phyloP scores from a whole-genome alignment of 768 basidiomycete genomes.

The Mycena latifolia region DNA sequence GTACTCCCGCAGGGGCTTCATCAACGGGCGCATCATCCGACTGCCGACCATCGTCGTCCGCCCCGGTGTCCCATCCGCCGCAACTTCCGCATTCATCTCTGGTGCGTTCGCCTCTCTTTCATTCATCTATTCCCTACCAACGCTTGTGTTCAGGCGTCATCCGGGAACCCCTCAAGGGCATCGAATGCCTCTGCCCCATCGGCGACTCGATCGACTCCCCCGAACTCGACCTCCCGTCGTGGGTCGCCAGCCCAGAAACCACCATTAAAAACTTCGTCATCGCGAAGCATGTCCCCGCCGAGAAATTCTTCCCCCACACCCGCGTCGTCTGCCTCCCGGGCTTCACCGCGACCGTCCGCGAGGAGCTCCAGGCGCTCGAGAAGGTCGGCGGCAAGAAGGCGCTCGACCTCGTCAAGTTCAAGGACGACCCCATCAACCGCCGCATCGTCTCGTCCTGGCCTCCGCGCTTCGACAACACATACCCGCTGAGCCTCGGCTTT shows the following conservation, averaged over 20 bases:
- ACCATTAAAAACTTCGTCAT: slow-evolving; percentile 66
- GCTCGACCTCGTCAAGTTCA: slow-evolving; percentile 59
- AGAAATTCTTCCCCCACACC: slow-evolving; percentile 55
- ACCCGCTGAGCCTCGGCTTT: slow-evolving; percentile 58
- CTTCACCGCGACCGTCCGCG: slow-evolving; percentile 66
- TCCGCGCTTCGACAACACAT: slow-evolving; percentile 57
- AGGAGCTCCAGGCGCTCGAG: slow-evolving; percentile 66
- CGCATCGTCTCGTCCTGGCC: slow-evolving; percentile 65
- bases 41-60: slow-evolving; percentile 72
- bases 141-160: slow-evolving; percentile 59
- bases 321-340: slow-evolving; percentile 72
- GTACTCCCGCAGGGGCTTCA: slow-evolving; percentile 66
- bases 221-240: slow-evolving; percentile 59
- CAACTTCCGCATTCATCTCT: slow-evolving; percentile 69
- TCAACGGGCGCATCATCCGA: slow-evolving; percentile 71
- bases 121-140: neutral
- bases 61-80: slow-evolving; percentile 65
- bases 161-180: slow-evolving; percentile 68
- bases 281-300: slow-evolving; percentile 60
- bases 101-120: slow-evolving; percentile 45
- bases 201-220: slow-evolving; percentile 57
- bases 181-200: slow-evolving; percentile 64
- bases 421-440: slow-evolving; percentile 56
- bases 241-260: slow-evolving; percentile 64
- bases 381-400: slow-evolving; percentile 64